Base-by-base conservation (phyloP, 768 basidiomycete species). In the Tricholoma sp. region DNA sequence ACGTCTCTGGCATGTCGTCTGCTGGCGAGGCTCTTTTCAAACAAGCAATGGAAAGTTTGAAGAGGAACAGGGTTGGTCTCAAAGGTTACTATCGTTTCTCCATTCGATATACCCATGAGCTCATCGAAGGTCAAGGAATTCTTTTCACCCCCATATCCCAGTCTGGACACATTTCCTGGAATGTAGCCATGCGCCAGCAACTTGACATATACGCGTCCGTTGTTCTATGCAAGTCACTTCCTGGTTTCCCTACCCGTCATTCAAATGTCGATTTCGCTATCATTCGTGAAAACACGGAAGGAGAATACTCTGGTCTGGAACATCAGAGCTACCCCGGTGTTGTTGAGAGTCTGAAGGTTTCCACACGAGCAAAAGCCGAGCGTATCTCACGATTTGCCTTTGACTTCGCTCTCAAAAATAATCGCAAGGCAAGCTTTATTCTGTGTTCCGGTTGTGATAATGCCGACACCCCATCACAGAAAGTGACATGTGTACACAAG, bases 401-500 rank as follows among this genome's bases (percentile, higher is more conserved):
- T 68, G 97, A 99, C 74, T 99, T 98, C 73, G 97, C 97, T 45
- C 77, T 97, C 61, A 98, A 97, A 83, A 99, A 99, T 78, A 86
- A 89, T 74, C 86, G 97, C 74, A 98, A 98, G 86, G 94, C 88
- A 56, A 52, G 76, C 31, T 16, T 50, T 31, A 18, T 54, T 52
- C 43, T 34, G 3, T 43, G 29, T 43, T 32, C 39, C 35, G 22
- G 11, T 22, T 31, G 24, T 34, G 56, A 47, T 10, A 18, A 35
- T 31, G 32, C 58, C 66, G 27, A 61, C 32, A 8, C 55, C 37
- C 54, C 59, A 49, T 46, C 46, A 2, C 64, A 96, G 94, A 98
- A 96, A 89, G 96, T 99, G 64, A 99, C 97, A 41, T 98, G 95
- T 69, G 94, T 99, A 46, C 97, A 99, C 85, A 99, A 99, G 76